phyloP scores from a whole-genome alignment of 2,329 filamentous ascomycete genomes.

The Nemania sp. region DNA sequence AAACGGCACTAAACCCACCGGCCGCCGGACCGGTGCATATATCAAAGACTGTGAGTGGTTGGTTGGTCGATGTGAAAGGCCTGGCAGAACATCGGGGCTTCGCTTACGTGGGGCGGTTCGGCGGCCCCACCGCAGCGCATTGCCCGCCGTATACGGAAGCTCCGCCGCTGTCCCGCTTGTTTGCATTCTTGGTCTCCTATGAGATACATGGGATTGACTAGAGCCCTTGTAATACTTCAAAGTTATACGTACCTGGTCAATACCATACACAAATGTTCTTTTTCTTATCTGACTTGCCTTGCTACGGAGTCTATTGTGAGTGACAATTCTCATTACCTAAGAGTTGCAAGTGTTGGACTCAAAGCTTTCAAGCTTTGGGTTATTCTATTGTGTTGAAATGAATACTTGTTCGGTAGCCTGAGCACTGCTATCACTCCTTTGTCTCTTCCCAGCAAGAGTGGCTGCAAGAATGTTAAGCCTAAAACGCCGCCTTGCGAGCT shows the following conservation, averaged over 20 bases:
- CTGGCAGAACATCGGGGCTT: slow-evolving; percentile 20
- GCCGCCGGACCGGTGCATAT: too few relatives aligned
- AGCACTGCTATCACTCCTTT: background rate
- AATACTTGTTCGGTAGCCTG: background rate
- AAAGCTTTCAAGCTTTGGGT: background rate
- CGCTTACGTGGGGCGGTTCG: too few relatives aligned
- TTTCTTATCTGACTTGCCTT: background rate
- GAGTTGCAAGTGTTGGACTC: background rate
- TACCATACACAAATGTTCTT: background rate
- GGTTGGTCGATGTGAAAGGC: too few relatives aligned
- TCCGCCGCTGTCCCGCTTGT: too few relatives aligned
- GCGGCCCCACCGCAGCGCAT: too few relatives aligned
- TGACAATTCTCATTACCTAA: background rate
- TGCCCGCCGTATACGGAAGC: slow-evolving; percentile 14
- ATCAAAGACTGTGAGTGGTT: too few relatives aligned
- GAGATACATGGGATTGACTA: too few relatives aligned
- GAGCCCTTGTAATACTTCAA: too few relatives aligned
- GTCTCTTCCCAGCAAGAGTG: background rate
- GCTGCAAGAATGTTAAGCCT: background rate
- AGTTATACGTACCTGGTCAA: too few relatives aligned
- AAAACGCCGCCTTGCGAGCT: background rate
- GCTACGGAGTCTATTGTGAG: background rate
- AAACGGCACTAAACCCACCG: too few relatives aligned
- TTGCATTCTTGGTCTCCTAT: too few relatives aligned
- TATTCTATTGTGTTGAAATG: background rate